Conservation (phyloP, 352 stramenopile genomes). For the Albugo candida region DNA sequence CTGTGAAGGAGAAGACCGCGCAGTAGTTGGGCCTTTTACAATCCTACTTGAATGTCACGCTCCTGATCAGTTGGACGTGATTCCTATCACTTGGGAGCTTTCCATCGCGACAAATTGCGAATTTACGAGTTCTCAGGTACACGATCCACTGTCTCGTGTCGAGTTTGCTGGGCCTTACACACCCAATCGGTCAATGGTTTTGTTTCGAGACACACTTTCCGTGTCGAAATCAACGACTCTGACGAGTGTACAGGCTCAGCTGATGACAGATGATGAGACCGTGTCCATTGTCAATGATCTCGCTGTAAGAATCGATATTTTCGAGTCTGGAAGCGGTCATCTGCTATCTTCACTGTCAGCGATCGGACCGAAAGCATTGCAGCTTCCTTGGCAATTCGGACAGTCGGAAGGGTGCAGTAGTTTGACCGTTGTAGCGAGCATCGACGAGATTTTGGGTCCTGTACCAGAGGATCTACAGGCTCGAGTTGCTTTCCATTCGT, state of each 20-base stretch:
- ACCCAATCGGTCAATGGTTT: constrained; percentile 41
- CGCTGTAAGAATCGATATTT: constrained; percentile 30
- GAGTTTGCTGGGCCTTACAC: constrained; percentile 16
- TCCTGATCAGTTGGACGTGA: too few species aligned
- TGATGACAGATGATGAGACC: constrained; percentile 8
- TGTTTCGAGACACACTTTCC: constrained; percentile 39
- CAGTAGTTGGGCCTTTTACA: too few species aligned
- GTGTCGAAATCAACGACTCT: constrained; percentile 21
- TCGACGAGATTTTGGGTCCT: constrained; percentile 29
- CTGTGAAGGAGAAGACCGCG: too few species aligned
- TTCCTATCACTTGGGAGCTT: too few species aligned
- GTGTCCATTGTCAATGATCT: constrained; percentile 13
- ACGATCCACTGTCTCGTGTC: too few species aligned
- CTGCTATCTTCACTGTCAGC: constrained; percentile 12
- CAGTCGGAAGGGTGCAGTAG: constrained; percentile 4
- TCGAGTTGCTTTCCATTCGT: too few species aligned
- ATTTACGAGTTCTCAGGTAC: too few species aligned
- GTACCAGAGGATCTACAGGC: constrained; percentile 18
- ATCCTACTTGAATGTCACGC: too few species aligned
- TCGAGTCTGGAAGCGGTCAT: constrained; percentile 17
- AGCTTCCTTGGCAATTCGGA: constrained; percentile 20
- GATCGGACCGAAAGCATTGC: constrained; percentile 21
- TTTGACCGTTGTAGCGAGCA: constrained; percentile 45
- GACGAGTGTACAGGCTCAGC: constrained; percentile 25
- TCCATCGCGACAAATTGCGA: too few species aligned